Evolutionary conservation across 257 asterid species (phyloP).

Genomic region (Solanum infundibuliforme): DNA sequence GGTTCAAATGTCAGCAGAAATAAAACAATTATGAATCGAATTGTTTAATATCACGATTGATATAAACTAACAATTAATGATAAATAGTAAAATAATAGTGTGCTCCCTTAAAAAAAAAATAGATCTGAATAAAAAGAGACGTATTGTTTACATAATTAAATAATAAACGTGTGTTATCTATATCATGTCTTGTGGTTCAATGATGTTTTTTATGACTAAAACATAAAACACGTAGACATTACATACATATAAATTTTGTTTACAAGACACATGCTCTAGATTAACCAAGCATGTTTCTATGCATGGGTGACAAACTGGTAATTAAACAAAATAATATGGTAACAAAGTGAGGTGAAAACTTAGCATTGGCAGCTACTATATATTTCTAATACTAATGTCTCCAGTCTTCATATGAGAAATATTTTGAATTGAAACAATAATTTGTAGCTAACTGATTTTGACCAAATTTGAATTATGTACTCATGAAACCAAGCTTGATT

Average conservation of each 20-base stretch:
- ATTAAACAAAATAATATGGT: neutral
- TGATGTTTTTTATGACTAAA: neutral
- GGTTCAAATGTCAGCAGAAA: neutral
- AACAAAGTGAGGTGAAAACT: neutral
- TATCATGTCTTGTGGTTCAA: neutral
- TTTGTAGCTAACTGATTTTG: neutral
- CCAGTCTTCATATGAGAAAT: neutral
- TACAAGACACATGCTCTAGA: neutral
- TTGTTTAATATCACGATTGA: neutral
- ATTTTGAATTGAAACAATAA: neutral
- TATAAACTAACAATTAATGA: neutral
- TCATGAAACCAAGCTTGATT: constrained; percentile 11
- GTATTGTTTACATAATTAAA: neutral
- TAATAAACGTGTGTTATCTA: neutral
- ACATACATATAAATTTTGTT: neutral
- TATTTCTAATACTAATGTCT: no score
- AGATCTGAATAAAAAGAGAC: neutral
- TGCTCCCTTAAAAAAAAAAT: neutral
- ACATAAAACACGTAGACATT: neutral
- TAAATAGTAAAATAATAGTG: neutral
- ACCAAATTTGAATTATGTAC: neutral
- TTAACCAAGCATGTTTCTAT: neutral
- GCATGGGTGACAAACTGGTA: neutral
- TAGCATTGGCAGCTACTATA: no score
- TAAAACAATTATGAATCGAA: neutral